phyloP scores from a whole-genome alignment of 2,329 filamentous ascomycete species.

The Furcasterigmium furcatum region DNA sequence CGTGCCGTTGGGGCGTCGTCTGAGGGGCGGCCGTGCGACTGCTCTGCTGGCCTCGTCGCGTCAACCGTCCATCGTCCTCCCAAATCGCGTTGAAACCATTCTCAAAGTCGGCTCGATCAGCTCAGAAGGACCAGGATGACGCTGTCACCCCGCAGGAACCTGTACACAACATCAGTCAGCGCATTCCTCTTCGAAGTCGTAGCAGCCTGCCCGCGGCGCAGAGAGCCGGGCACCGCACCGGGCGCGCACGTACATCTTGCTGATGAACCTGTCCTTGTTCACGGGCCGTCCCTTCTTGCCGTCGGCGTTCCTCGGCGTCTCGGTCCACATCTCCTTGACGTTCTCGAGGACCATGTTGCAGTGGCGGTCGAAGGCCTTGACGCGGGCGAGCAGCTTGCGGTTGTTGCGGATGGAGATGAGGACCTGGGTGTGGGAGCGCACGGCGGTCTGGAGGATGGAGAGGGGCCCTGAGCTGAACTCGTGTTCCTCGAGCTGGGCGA shows the following conservation, averaged over 20 bases:
- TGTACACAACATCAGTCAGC: constrained; percentile 24
- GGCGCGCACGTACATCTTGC: constrained; percentile 73
- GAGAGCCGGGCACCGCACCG: too few species aligned
- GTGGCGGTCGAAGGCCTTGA: constrained; percentile 98
- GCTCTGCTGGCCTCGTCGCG: too few species aligned
- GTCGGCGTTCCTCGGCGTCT: constrained; percentile 76
- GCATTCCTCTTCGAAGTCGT: not conserved
- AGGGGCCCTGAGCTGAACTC: constrained; percentile 56
- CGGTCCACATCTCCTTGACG: constrained; percentile 90
- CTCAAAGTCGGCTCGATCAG: constrained; percentile 29
- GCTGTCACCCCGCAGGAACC: constrained; percentile 83
- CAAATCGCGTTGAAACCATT: not conserved
- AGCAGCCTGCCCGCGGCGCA: not conserved
- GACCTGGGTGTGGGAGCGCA: constrained; percentile 91
- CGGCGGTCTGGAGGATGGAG: constrained; percentile 94
- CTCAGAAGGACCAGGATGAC: constrained; percentile 85
- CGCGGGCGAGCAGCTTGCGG: constrained; percentile 92
- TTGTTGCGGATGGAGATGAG: constrained; percentile 98
- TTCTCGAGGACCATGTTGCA: constrained; percentile 77
- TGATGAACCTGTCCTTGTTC: constrained; percentile 98
- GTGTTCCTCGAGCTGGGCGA: constrained; percentile 65
- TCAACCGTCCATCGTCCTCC: constrained; percentile 1
- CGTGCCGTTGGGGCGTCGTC: too few species aligned
- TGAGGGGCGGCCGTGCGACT: too few species aligned
- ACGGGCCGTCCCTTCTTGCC: constrained; percentile 88